A percentile compares a stretch with the other conserved stretches of the same genome.
Evolutionary conservation across 2,329 filamentous ascomycete species (phyloP).

Genomic region (Chaetomium globosum): DNA sequence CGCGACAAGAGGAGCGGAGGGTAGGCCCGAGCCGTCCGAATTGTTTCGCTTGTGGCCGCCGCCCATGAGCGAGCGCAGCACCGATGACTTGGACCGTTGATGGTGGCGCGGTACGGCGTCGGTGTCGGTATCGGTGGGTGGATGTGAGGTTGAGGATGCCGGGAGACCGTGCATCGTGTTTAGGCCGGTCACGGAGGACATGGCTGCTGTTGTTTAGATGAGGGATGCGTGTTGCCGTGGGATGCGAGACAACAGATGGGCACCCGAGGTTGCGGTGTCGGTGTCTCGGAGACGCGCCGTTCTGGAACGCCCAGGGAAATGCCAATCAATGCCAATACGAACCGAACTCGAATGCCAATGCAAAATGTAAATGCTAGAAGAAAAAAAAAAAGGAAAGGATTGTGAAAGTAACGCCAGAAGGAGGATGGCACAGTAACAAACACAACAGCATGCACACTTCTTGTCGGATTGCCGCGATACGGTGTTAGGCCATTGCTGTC

Average conservation of each 20-base stretch:
- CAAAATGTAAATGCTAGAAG: slow-evolving; percentile 24
- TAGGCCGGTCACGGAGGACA: slow-evolving; percentile 27
- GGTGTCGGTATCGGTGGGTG: neutral
- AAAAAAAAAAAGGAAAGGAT: slow-evolving; percentile 1
- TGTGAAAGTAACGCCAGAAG: no score
- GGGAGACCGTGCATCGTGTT: slow-evolving; percentile 22
- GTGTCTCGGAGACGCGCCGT: slow-evolving; percentile 15
- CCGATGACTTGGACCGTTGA: slow-evolving; percentile 53
- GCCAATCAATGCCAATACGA: slow-evolving; percentile 8
- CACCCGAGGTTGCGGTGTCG: slow-evolving; percentile 2
- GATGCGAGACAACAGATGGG: slow-evolving; percentile 10
- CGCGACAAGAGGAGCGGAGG: slow-evolving; percentile 37
- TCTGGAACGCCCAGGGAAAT: slow-evolving; percentile 9
- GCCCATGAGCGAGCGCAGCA: slow-evolving; percentile 53
- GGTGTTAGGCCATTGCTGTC: slow-evolving; percentile 32
- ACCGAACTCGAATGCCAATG: slow-evolving; percentile 24
- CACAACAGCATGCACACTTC: neutral
- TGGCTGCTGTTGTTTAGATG: slow-evolving; percentile 16
- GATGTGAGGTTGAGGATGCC: slow-evolving; percentile 11
- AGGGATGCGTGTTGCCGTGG: slow-evolving; percentile 15
- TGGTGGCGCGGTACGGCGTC: slow-evolving; percentile 36
- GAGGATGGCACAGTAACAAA: neutral
- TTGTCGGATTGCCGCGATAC: slow-evolving; percentile 22
- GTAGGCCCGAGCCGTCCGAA: slow-evolving; percentile 47
- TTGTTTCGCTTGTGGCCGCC: slow-evolving; percentile 50